Percentiles rank a stretch among this genome's conserved stretches.
Evolutionary conservation across 2,329 filamentous ascomycete genomes (phyloP).

Genomic region (Ceratocystis destructans): DNA sequence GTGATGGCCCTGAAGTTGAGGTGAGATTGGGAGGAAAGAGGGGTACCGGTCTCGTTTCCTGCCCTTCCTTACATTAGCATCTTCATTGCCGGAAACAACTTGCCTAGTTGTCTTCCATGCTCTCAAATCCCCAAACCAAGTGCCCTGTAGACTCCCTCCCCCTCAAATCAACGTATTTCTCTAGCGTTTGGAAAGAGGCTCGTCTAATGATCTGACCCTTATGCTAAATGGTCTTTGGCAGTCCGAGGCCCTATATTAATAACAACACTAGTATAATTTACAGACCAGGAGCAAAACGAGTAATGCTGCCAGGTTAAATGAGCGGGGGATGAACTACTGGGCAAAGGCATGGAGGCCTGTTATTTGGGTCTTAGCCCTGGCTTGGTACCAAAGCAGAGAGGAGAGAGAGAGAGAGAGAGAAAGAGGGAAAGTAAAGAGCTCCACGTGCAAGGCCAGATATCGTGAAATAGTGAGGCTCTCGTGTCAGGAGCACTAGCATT

Average conservation of each 20-base stretch:
- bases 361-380: neutral
- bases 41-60: neutral
- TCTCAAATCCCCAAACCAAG: neutral
- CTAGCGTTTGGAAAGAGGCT: neutral
- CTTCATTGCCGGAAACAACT: neutral
- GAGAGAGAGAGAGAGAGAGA: neutral
- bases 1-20: neutral
- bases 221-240: neutral
- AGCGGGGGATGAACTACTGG: neutral
- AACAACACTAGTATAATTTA: neutral
- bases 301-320: neutral
- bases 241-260: neutral
- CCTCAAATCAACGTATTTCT: neutral
- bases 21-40: neutral
- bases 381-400: neutral
- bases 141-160: neutral
- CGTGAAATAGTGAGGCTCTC: neutral
- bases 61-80: neutral
- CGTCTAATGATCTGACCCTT: neutral
- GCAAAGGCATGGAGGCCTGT: neutral
- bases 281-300: neutral
- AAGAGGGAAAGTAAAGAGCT: neutral
- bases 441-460: neutral
- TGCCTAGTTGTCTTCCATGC: neutral
- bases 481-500: neutral